Conservation (phyloP, 1,284 basidiomycete genomes). For the Caloboletus firmus region DNA sequence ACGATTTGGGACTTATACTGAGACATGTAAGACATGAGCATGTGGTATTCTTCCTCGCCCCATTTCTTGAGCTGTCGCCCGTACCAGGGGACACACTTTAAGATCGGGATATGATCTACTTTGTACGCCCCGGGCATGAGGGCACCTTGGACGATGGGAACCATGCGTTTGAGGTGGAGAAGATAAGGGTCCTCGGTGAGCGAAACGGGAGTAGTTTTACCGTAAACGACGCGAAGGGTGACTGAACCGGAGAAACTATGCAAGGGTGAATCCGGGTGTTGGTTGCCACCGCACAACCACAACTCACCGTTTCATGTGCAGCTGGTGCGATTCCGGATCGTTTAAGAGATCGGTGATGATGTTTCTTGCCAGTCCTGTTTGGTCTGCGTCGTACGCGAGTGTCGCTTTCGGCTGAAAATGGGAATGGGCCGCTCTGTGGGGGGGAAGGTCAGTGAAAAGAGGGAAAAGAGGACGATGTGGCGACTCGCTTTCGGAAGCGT, state of each 20-base stretch:
- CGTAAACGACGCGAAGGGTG: constrained; percentile 66
- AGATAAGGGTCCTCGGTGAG: constrained; percentile 54
- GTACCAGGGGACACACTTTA: constrained; percentile 60
- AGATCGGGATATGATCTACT: constrained; percentile 58
- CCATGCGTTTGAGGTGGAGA: constrained; percentile 29
- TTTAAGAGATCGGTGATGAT: constrained; percentile 41
- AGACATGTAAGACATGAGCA: constrained; percentile 19
- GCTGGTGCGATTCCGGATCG: constrained; percentile 38
- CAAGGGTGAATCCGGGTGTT: background rate
- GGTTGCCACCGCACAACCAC: no score
- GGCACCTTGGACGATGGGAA: constrained; percentile 45
- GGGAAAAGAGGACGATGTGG: no score
- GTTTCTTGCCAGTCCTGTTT: constrained; percentile 39
- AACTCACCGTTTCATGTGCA: constrained; percentile 18
- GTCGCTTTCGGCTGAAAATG: constrained; percentile 41
- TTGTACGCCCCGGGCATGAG: constrained; percentile 57
- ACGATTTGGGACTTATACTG: constrained; percentile 22
- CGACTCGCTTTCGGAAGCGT: constrained; percentile 24
- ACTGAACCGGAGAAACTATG: constrained; percentile 61
- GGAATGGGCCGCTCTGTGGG: constrained; percentile 37
- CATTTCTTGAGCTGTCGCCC: constrained; percentile 52
- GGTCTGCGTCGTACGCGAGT: constrained; percentile 37
- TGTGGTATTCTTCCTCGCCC: constrained; percentile 51
- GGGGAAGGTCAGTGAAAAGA: background rate
- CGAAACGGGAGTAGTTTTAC: constrained; percentile 47